phyloP scores from a whole-genome alignment of 2,329 filamentous ascomycete genomes.

The Malbranchea zuffiana region DNA sequence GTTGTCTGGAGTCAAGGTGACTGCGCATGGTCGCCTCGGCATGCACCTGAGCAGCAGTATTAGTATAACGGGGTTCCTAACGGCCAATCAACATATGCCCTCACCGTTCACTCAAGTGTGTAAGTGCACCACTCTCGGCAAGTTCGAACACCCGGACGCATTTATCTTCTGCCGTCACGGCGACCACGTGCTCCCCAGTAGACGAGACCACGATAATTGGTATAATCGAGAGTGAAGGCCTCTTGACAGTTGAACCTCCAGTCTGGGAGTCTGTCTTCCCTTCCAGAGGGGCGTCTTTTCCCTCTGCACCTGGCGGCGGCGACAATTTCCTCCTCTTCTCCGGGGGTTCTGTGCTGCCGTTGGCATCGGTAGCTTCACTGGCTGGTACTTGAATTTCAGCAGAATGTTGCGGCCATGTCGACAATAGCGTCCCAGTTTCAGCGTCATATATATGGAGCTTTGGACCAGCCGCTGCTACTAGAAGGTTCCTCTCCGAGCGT shows the following conservation, averaged over 20 bases:
- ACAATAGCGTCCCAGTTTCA: slow-evolving; percentile 47
- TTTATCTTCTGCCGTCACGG: slow-evolving; percentile 85
- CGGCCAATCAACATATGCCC: slow-evolving; percentile 8
- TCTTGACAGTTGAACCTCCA: background rate
- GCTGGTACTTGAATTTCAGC: background rate
- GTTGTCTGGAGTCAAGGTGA: slow-evolving; percentile 58
- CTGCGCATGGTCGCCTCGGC: slow-evolving; percentile 77
- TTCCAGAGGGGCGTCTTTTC: slow-evolving; percentile 16
- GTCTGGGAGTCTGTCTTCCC: slow-evolving; percentile 8
- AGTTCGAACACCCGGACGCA: slow-evolving; percentile 71
- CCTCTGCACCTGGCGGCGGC: slow-evolving; percentile 17
- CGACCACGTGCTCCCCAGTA: slow-evolving; percentile 58
- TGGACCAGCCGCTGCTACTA: slow-evolving; percentile 65
- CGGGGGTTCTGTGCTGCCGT: slow-evolving; percentile 28
- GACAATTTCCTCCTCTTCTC: slow-evolving; percentile 37
- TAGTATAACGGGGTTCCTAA: background rate
- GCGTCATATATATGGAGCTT: slow-evolving; percentile 58
- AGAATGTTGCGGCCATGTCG: slow-evolving; percentile 50
- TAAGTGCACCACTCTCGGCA: slow-evolving; percentile 49
- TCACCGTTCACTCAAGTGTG: slow-evolving; percentile 62
- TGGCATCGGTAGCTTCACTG: background rate
- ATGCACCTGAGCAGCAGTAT: slow-evolving; percentile 48
- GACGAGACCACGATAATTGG: slow-evolving; percentile 55
- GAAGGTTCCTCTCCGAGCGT: slow-evolving; percentile 31
- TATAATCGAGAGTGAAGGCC: slow-evolving; percentile 48